A percentile compares a stretch with the other conserved stretches of the same genome.
These are phyloP conservation scores for Talaromyces adpressus DNA, from an alignment of 495 filamentous ascomycete species.

Conservation along the genomic window DNA sequence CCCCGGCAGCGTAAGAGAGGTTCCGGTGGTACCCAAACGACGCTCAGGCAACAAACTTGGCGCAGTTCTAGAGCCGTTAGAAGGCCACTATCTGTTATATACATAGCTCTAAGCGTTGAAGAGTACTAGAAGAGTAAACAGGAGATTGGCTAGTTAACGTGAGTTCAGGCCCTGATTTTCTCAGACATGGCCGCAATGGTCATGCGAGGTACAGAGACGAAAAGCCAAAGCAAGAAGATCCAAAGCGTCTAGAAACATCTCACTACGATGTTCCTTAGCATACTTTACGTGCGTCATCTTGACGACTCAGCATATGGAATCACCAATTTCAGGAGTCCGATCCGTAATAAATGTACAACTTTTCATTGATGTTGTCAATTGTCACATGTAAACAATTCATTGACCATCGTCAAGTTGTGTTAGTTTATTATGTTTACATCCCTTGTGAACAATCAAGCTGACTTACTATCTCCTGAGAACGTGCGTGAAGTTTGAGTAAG, in stretches of 20 bases:
- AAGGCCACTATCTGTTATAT: neutral
- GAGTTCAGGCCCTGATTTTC: neutral
- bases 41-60: neutral
- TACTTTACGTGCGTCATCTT: neutral
- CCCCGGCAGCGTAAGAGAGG: neutral
- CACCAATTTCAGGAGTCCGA: neutral
- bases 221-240: neutral
- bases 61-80: neutral
- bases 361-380: neutral
- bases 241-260: neutral
- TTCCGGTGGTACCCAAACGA: neutral
- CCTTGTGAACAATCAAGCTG: neutral
- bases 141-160: neutral
- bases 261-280: neutral
- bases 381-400: neutral
- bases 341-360: neutral
- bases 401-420: neutral
- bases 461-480: too few relatives aligned
- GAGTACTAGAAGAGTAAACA: neutral
- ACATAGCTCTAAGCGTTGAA: neutral
- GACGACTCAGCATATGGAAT: neutral
- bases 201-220: neutral
- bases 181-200: neutral
- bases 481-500: too few relatives aligned
- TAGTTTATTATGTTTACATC: too few relatives aligned